Evolutionary conservation across 305 asterid species (phyloP), one percentile per base, ranked within the genome.

Genomic region (Lippia alba): DNA sequence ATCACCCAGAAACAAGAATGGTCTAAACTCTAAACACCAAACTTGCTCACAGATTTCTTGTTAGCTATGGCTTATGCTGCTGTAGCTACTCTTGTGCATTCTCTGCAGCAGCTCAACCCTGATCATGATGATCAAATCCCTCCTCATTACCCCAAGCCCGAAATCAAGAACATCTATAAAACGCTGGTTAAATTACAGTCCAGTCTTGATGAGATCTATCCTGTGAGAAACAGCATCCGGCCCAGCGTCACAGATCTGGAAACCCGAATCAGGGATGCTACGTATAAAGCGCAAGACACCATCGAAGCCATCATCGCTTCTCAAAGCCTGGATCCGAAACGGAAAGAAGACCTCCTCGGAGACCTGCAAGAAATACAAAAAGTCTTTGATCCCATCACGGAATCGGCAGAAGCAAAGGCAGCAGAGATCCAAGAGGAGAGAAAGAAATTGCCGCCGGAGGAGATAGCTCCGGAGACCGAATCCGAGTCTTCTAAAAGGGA

Each of bases 11-110:
- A 39, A 24, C 30, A 24, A 24, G 30, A 39, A 39, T 39, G 45
- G 45, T 9, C 10, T 39, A 39, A 39, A 5, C 45, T 39, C n/a
- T n/a, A n/a, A n/a, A 9, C 45, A 5, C 45, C 30, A 24, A 39
- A 9, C 10, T 44, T 44, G 49, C 14, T 44, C 49, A 44, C 49
- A 8, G 10, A 11, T 36, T 4, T 49, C 36, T 9, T 18, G 6
- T 17, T 2, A 15, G 58, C 48, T 11, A 66, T 66, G 71, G 71
- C 71, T 12, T 66, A 66, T 16, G 71, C 61, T 53, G 62, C 71
- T 51, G 40, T 36, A 6, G 53, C 40, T 53, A 34, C 71, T 1
- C 71, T 66, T 34, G 24, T 14, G 49, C 71, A 53, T 19, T 36
- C 15, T 0, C 53, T 66, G 18, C n/a, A 66, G 51, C 50, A 17